These are phyloP conservation scores for Geotrichum klebahnii DNA, from an alignment of 1,139 yeast genomes.

Conservation along the genomic window DNA sequence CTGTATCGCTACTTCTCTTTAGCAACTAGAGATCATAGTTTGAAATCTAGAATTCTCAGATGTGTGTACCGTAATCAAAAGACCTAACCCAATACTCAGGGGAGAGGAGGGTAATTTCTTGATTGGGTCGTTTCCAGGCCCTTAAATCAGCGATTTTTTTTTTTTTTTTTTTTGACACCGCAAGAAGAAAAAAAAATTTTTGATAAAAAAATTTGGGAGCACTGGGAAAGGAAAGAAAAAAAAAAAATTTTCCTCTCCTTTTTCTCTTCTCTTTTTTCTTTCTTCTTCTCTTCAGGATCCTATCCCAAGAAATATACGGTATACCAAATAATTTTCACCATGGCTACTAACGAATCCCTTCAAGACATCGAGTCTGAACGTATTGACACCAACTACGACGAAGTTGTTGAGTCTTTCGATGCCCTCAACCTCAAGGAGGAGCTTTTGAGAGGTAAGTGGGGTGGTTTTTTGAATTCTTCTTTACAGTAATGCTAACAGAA, in stretches of 20 bases:
- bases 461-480: too few relatives aligned
- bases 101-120: conserved; percentile 5
- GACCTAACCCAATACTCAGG: too few relatives aligned
- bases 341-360: conserved; percentile 48
- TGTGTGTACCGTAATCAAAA: too few relatives aligned
- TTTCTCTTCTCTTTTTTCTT: conserved; percentile 7
- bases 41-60: too few relatives aligned
- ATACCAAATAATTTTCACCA: conserved; percentile 8
- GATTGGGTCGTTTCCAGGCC: not conserved
- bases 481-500: too few relatives aligned
- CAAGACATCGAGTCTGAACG: conserved; percentile 78
- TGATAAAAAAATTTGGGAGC: conserved; percentile 1
- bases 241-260: conserved; percentile 3
- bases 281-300: conserved; percentile 8
- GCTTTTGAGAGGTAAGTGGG: conserved; percentile 40
- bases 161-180: not conserved
- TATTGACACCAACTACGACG: conserved; percentile 96
- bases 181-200: not conserved
- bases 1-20: too few relatives aligned
- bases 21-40: too few relatives aligned
- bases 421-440: conserved; percentile 44
- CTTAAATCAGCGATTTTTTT: not conserved
- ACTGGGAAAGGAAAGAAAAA: conserved; percentile 8
- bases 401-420: conserved; percentile 69
- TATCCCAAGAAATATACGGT: not conserved